Base-by-base conservation (phyloP, 2,329 filamentous ascomycete species). In the Aureobasidium lini region DNA sequence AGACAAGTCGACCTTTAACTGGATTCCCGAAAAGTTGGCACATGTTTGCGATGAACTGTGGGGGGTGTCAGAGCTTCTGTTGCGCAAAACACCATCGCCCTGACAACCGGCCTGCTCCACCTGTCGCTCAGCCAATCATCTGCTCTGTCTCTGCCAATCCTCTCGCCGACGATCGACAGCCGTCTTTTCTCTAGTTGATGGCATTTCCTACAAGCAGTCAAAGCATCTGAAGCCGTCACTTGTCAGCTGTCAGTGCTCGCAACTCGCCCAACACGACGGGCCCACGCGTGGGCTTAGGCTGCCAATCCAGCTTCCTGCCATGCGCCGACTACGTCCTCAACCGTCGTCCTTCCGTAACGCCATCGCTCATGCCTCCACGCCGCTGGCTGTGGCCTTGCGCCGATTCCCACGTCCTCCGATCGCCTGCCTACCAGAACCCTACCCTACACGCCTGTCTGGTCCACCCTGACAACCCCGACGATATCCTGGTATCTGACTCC, bases 401-500 rank as follows among this genome's bases (percentile, higher is more conserved):
- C 13, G 60, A 62, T 11, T 59, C 62, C 3, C 40, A 53, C 15
- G 57, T 63, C 36, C 54, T 62, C 5, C 40, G 53, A 23, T 43
- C 57, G 18, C 39, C 40, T 10, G 18, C 54, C 29, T 62, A 63
- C 40, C 46, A 52, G 31, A 47, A 42, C 23, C 54, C 54, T 15
- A 7, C 32, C 2, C 43, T 43, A 0, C 53, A 59, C 11, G 49
- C 56, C 8, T 44, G 43, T 13, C 57, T 47, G 5, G n/a, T 60
- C n/a, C 34, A 53, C 11, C 57, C 47, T 11, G 40, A 59, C 9
- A 9, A 32, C 3, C 43, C 44, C 37, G 44, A 59, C 29, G 82
- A 83, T 42, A 70, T 83, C 11, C 71, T 85, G 15, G 81, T 77
- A 62, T 82, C 81, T 6, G 84, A 87, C 47, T 75, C 83, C 49